These are phyloP conservation scores for Chaetomium strumarium DNA, from an alignment of 2,329 filamentous ascomycete species.

Conservation along the genomic window DNA sequence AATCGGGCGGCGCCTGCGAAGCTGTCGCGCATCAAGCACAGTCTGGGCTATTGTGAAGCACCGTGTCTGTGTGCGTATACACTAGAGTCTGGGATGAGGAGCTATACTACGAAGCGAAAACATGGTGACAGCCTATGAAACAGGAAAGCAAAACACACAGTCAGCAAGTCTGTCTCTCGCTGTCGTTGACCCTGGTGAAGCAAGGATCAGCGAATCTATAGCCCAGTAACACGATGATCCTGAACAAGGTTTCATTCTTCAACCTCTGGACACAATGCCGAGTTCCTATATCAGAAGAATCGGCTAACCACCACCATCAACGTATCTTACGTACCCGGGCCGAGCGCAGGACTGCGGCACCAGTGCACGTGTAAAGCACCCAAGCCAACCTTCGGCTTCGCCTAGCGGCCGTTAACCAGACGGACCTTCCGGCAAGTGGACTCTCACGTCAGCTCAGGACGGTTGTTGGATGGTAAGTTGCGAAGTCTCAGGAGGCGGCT, in stretches of 20 bases:
- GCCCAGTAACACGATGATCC: too few relatives aligned
- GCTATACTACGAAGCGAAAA: not conserved
- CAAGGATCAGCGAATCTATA: too few relatives aligned
- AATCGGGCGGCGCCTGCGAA: conserved; percentile 3
- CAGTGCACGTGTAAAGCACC: not conserved
- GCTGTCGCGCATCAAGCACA: not conserved
- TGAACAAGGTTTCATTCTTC: too few relatives aligned
- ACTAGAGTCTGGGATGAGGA: not conserved
- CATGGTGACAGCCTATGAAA: not conserved
- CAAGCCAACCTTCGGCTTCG: too few relatives aligned
- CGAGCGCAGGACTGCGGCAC: too few relatives aligned
- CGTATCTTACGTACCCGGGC: not conserved
- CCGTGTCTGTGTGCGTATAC: not conserved
- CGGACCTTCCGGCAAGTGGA: not conserved
- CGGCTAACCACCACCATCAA: conserved; percentile 1
- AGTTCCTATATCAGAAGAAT: not conserved
- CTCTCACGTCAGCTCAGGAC: conserved; percentile 6
- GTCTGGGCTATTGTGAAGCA: not conserved
- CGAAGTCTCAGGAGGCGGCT: too few relatives aligned
- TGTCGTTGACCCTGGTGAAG: too few relatives aligned
- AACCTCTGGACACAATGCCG: too few relatives aligned
- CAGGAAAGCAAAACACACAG: too few relatives aligned
- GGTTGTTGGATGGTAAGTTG: not conserved
- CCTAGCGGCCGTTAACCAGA: too few relatives aligned
- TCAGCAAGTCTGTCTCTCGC: too few relatives aligned